phyloP scores from a whole-genome alignment of 2,329 filamentous ascomycete genomes.

The Exophiala lecanii-corni region DNA sequence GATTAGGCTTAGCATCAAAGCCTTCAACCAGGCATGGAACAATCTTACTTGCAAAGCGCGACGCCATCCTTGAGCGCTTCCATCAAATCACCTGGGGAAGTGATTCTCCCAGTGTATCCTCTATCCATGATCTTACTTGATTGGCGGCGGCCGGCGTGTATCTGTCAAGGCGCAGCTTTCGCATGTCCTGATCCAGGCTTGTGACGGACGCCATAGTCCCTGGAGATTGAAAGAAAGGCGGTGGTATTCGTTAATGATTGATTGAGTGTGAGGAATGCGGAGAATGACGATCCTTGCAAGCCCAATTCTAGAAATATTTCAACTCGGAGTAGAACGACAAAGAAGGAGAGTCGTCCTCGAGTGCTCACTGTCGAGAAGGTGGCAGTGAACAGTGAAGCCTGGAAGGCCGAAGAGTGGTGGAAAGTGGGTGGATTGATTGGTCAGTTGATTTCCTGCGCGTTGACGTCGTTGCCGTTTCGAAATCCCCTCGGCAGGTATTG shows the following conservation, averaged over 20 bases:
- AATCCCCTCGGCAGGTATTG: no score
- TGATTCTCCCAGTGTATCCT: constrained; percentile 68
- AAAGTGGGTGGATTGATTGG: background rate
- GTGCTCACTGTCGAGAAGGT: no score
- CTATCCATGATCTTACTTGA: constrained; percentile 81
- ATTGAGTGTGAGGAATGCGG: background rate
- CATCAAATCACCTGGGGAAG: constrained; percentile 72
- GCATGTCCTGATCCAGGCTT: constrained; percentile 92
- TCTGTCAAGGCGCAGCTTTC: constrained; percentile 83
- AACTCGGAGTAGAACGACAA: no score
- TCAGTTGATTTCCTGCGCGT: constrained; percentile 8
- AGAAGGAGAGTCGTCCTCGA: no score
- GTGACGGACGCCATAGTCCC: constrained; percentile 80
- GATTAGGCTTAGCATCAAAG: constrained; percentile 25
- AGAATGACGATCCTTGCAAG: no score
- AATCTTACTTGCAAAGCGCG: constrained; percentile 74
- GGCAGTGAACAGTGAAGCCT: no score
- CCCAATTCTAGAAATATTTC: no score
- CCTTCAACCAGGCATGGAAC: background rate
- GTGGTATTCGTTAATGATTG: no score
- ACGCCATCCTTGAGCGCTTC: constrained; percentile 86
- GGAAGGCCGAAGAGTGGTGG: no score
- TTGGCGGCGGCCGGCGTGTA: constrained; percentile 88
- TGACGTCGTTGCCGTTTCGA: constrained; percentile 17
- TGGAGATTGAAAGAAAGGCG: background rate